Evolutionary conservation across 2,329 filamentous ascomycete species (phyloP).

Genomic region (Microcera coccophila): DNA sequence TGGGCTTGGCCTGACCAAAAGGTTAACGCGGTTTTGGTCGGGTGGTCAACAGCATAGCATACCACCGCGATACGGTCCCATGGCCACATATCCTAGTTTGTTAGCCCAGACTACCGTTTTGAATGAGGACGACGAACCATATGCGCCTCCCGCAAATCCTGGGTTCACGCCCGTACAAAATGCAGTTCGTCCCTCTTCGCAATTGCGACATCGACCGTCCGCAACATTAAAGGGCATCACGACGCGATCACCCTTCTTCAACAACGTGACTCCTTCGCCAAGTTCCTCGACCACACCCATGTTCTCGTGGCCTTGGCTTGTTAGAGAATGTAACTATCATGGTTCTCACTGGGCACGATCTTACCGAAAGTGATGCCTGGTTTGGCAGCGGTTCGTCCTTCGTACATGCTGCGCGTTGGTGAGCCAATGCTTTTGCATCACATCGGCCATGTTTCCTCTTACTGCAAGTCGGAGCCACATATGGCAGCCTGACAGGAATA

Average conservation of each 20-base stretch:
- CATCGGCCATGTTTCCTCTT: no score
- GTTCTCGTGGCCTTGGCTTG: slow-evolving; percentile 52
- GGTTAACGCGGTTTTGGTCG: slow-evolving; percentile 2
- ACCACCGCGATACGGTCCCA: slow-evolving; percentile 49
- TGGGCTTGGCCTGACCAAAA: slow-evolving; percentile 51
- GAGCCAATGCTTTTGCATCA: no score
- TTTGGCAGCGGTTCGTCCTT: slow-evolving; percentile 60
- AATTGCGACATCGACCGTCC: slow-evolving; percentile 60
- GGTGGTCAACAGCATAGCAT: neutral
- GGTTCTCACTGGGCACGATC: neutral
- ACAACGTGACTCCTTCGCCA: slow-evolving; percentile 55
- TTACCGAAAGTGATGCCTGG: slow-evolving; percentile 57
- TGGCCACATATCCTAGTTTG: slow-evolving; percentile 50
- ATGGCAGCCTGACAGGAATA: slow-evolving; percentile 39
- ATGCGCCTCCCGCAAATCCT: slow-evolving; percentile 35
- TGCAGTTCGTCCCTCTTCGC: slow-evolving; percentile 60
- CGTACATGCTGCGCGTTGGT: slow-evolving; percentile 53
- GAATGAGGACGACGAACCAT: slow-evolving; percentile 20
- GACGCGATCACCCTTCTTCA: slow-evolving; percentile 61
- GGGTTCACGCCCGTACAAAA: slow-evolving; percentile 57
- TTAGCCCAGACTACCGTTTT: slow-evolving; percentile 2
- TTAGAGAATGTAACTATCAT: slow-evolving; percentile 1
- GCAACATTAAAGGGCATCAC: slow-evolving; percentile 65
- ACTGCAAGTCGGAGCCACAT: slow-evolving; percentile 50
- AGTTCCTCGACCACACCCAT: slow-evolving; percentile 56